Evolutionary conservation across 257 asterid species (phyloP).

Genomic region (Ilex aquifolium): DNA sequence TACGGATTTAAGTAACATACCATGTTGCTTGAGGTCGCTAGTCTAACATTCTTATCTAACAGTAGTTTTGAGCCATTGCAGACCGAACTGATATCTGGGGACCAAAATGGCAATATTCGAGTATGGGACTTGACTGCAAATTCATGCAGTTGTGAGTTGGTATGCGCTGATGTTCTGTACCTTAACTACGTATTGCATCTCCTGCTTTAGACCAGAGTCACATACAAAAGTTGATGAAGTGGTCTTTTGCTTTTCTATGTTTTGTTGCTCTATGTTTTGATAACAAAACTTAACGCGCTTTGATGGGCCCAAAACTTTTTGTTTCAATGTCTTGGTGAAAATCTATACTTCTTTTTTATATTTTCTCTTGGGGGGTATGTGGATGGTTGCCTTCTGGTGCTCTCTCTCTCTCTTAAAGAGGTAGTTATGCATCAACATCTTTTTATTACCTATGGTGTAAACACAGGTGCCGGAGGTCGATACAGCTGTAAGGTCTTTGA

Average conservation of each 20-base stretch:
- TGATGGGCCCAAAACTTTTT: neutral
- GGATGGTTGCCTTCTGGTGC: neutral
- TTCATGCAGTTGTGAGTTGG: conserved; percentile 98
- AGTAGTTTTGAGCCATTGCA: conserved; percentile 22
- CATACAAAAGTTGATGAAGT: neutral
- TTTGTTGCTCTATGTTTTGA: neutral
- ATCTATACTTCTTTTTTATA: neutral
- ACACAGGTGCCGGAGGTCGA: conserved; percentile 94
- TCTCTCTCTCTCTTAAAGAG: neutral
- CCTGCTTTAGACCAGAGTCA: neutral
- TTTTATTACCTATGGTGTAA: neutral
- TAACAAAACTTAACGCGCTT: neutral
- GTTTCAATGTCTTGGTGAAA: neutral
- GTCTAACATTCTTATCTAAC: neutral
- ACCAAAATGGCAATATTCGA: conserved; percentile 97
- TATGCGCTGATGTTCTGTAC: conserved; percentile 21
- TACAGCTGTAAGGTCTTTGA: conserved; percentile 85
- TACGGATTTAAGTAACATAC: neutral
- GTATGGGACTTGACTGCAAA: conserved; percentile 98
- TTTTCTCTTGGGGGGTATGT: neutral
- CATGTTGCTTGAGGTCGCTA: neutral
- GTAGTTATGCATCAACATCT: neutral
- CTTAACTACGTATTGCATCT: no score
- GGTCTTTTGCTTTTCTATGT: neutral
- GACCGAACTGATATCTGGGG: conserved; percentile 98